Conservation (phyloP, 2,329 filamentous ascomycete species). For the Trichoderma asperellum region DNA sequence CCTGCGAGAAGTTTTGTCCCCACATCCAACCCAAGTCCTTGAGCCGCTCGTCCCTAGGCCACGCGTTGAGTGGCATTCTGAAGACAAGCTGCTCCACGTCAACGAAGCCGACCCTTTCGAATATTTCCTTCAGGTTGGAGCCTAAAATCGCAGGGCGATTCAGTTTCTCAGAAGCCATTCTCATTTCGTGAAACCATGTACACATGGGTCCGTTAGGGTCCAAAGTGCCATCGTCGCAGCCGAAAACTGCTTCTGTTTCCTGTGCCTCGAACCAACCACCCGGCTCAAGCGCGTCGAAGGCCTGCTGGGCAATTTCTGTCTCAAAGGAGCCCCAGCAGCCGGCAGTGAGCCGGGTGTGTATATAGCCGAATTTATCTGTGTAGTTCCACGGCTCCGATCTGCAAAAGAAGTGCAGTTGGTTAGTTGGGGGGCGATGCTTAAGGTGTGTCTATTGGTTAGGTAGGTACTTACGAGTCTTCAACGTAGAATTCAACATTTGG, state of each 20-base stretch:
- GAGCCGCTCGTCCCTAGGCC: slow-evolving; percentile 52
- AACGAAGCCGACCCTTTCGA: slow-evolving; percentile 56
- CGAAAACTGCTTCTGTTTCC: slow-evolving; percentile 47
- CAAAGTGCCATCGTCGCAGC: slow-evolving; percentile 53
- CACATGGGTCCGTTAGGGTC: slow-evolving; percentile 43
- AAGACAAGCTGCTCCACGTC: slow-evolving; percentile 57
- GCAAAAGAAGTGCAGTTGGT: neutral
- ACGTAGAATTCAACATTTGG: slow-evolving; percentile 59
- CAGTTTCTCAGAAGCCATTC: slow-evolving; percentile 44
- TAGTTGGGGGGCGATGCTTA: neutral
- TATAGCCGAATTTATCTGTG: slow-evolving; percentile 59
- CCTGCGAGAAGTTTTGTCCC: slow-evolving; percentile 49
- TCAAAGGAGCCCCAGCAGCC: slow-evolving; percentile 56
- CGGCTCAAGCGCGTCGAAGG: slow-evolving; percentile 52
- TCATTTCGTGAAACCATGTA: slow-evolving; percentile 48
- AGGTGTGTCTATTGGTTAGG: slow-evolving; percentile 37
- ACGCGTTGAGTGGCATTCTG: slow-evolving; percentile 58
- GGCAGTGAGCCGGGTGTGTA: slow-evolving; percentile 55
- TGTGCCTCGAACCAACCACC: slow-evolving; percentile 61
- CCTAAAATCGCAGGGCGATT: slow-evolving; percentile 44
- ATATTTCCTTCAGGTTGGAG: slow-evolving; percentile 44
- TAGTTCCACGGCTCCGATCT: slow-evolving; percentile 56
- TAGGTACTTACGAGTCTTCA: slow-evolving; percentile 52
- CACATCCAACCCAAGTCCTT: slow-evolving; percentile 51
- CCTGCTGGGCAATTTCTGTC: slow-evolving; percentile 54